Base-by-base conservation (phyloP, 2,329 filamentous ascomycete species). In the Pyrenophora teres region DNA sequence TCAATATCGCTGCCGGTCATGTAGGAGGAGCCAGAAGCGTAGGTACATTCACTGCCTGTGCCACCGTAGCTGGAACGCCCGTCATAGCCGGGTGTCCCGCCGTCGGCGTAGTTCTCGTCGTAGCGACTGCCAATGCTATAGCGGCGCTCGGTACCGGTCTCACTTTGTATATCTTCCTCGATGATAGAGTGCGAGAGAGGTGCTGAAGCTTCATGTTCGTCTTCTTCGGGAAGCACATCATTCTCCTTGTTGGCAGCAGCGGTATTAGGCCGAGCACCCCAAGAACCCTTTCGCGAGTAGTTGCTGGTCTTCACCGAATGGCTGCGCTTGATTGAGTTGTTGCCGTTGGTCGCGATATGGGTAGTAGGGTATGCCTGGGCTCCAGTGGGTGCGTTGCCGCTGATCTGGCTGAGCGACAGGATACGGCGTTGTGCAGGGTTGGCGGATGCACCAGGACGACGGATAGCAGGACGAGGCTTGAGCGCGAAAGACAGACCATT, bases 351-450 rank as follows among this genome's bases (percentile, higher is more conserved):
- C 3, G 46, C 40, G 63, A 54, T 73, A 60, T 53, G 75, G 65
- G 39, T 60, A 45, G 49, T 64, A 16, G 66, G 59, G 46, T 68
- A 76, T 6, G 68, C 70, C 76, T 77, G 65, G 49, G 70, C 70
- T 31, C 76, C 74, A 36, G 74, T 77, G 5, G 85, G 79, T 30
- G 84, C 79, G 67, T 94, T 93, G 70, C 87, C 87, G 46, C 85
- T 90, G 63, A 97, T 95, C 74, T 97, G 90, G 70, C 88, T 95
- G 31, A 97, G 83, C 43, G 91, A 96, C 52, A 95, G 83, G 65
- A 97, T 97, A 41, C 94, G 86, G 35, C 93, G 83, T 55, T 76
- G 77, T 13, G 75, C 73, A 32, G 74, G 68, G 47, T 72, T 72
- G 27, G 54, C 64, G 21, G 71, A 65, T 15, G 67, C 63, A n/a